These are phyloP conservation scores for Pseudoscleropodium purum DNA, from an alignment of 225 moss, liverwort and hornwort species.

Conservation along the genomic window DNA sequence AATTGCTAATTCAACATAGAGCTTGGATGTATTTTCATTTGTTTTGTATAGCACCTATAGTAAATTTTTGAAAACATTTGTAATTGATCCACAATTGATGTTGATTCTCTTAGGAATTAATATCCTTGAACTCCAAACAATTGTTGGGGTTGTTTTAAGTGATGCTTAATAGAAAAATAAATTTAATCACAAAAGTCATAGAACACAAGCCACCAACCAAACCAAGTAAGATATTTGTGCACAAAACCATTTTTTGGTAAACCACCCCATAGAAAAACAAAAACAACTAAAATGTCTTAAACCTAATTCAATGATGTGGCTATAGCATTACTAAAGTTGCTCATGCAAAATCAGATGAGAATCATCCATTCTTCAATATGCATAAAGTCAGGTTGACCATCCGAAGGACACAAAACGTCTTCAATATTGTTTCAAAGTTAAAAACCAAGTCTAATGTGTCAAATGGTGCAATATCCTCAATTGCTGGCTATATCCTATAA, in stretches of 20 bases:
- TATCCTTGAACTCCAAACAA: neutral
- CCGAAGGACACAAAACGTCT: accelerated
- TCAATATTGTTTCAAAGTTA: accelerated
- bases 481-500: neutral
- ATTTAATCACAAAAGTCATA: neutral
- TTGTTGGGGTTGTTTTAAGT: accelerated
- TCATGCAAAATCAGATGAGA: accelerated
- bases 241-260: neutral
- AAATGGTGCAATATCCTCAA: neutral
- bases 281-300: neutral
- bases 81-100: neutral
- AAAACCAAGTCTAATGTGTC: neutral
- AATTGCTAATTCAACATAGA: neutral
- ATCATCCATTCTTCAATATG: neutral
- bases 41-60: neutral
- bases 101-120: neutral
- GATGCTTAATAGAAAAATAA: neutral
- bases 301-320: neutral
- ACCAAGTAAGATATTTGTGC: neutral
- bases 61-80: neutral
- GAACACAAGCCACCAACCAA: neutral
- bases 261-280: accelerated
- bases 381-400: neutral
- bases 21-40: neutral
- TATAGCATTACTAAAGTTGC: neutral